Base-by-base conservation (phyloP, 2,329 filamentous ascomycete genomes). In the Dichotomopilus funicola region DNA sequence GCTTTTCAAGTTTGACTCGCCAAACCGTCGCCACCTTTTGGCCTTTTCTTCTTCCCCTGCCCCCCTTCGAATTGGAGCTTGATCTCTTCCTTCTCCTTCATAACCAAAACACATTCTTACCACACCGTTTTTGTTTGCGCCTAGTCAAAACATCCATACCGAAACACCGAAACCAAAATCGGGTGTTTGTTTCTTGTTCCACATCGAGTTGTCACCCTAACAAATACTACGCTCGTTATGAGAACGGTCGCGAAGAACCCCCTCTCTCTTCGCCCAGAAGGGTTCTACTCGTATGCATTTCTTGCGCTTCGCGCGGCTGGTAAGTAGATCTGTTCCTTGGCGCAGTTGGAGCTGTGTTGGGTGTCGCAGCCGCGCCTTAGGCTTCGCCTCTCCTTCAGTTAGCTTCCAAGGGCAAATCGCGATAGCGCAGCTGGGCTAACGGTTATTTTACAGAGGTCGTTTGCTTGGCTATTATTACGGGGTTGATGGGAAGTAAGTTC, bases 381-480 rank as follows among this genome's bases (percentile, higher is more conserved):
- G 19, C 19, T 27, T 27, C 19, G 19, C 19, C 19, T 27, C 19
- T 27, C 19, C 19, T 27, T 27, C 19, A 27, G 19, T 27, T 27
- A 27, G 19, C 19, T 27, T 27, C 19, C 19, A 27, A 27, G 19
- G 19, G 19, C 19, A 27, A 27, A 27, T 27, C 19, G 19, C 19
- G 19, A 27, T 27, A 27, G 19, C 19, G 19, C 19, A 27, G 19
- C 19, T 27, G 19, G 19, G 35, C 12, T 43, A 19, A 37, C 34
- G 10, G 6, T 48, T 48, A 10, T 9, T 37, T 31, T 13, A 2
- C 12, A 48, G 85, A 95, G 68, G 78, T 82, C 57, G 72, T 87
- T 60, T 82, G 82, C 33, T 85, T 96, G 67, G 77, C 94, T 56
- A 77, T 85, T 56, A 83, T 94, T 62, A 86, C 95, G 61, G 89